phyloP scores from a whole-genome alignment of 768 basidiomycete species.

The Xerocomellus intermedius region DNA sequence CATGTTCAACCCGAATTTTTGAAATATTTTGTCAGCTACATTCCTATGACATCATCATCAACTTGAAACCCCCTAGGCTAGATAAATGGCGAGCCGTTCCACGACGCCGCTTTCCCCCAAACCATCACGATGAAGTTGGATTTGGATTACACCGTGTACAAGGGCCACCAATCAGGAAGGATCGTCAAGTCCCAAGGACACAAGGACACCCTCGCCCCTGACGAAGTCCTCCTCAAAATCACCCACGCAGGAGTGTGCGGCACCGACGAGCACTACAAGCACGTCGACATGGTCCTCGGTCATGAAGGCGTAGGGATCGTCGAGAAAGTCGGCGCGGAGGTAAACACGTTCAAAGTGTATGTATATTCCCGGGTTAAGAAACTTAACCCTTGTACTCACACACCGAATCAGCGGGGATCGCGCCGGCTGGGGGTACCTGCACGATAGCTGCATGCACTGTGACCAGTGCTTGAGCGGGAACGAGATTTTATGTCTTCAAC shows the following conservation, averaged over 20 bases:
- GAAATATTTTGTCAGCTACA: neutral
- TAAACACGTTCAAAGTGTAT: conserved; percentile 34
- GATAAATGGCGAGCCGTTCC: neutral
- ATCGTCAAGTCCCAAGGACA: conserved; percentile 18
- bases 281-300: conserved; percentile 36
- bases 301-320: conserved; percentile 40
- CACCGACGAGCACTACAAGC: conserved; percentile 37
- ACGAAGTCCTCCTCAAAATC: conserved; percentile 32
- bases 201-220: conserved; percentile 19
- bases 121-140: conserved; percentile 16
- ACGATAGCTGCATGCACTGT: conserved; percentile 33
- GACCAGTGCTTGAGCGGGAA: conserved; percentile 34
- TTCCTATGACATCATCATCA: conserved; percentile 6
- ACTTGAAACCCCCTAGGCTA: neutral
- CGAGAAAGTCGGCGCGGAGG: conserved; percentile 31
- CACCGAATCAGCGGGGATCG: conserved; percentile 31
- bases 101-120: neutral
- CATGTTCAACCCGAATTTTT: no score
- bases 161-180: conserved; percentile 23
- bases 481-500: conserved; percentile 28
- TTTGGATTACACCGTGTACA: conserved; percentile 32
- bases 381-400: neutral
- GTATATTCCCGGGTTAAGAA: conserved; percentile 8
- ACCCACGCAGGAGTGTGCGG: conserved; percentile 39
- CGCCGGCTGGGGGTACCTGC: conserved; percentile 38